Evolutionary conservation across 2,329 filamentous ascomycete species (phyloP).

Genomic region (Neurospora sp.): DNA sequence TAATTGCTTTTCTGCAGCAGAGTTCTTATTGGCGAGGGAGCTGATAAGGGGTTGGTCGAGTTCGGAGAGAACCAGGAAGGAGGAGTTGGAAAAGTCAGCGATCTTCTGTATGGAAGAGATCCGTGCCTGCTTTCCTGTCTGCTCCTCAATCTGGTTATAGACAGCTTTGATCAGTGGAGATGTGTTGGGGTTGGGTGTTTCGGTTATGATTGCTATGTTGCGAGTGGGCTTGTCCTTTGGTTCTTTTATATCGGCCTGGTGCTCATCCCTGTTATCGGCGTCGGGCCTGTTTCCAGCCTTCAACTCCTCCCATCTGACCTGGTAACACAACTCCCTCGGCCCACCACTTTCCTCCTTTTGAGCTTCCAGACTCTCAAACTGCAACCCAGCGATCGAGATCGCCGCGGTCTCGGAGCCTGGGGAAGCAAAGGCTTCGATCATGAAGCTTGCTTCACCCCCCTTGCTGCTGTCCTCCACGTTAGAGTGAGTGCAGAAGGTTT

Average conservation of each 20-base stretch:
- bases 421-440: constrained; percentile 13
- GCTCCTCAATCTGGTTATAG: constrained; percentile 4
- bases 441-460: constrained; percentile 7
- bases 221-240: background rate
- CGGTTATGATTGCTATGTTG: constrained; percentile 10
- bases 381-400: constrained; percentile 16
- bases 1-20: constrained; percentile 6
- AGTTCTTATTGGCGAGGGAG: constrained; percentile 1
- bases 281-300: background rate
- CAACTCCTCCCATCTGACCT: constrained; percentile 16
- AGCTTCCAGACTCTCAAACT: constrained; percentile 12
- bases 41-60: constrained; percentile 14
- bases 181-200: background rate
- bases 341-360: background rate
- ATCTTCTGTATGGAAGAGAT: constrained; percentile 11
- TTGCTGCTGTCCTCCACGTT: constrained; percentile 6
- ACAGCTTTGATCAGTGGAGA: constrained; percentile 7
- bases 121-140: constrained; percentile 4
- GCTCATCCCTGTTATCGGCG: background rate
- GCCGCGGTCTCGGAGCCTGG: constrained; percentile 2
- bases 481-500: constrained; percentile 10
- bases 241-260: background rate
- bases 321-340: constrained; percentile 19
- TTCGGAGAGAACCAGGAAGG: constrained; percentile 19
- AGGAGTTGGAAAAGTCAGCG: constrained; percentile 4